Base-by-base conservation (phyloP, 352 stramenopile genomes). In the Pythium periplocum region DNA sequence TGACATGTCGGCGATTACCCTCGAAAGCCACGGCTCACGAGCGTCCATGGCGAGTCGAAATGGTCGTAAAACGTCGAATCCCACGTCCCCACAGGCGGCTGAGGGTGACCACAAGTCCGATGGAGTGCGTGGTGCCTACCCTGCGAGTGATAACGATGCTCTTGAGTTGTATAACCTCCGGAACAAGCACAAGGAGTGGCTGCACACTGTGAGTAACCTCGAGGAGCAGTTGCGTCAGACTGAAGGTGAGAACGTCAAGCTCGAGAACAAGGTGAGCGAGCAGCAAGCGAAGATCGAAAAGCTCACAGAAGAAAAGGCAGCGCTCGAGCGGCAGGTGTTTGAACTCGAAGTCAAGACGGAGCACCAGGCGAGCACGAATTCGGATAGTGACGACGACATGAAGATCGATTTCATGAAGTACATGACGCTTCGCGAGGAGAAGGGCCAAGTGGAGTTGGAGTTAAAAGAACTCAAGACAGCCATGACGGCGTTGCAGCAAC, bases 1-100 rank as follows among this genome's bases (percentile, higher is more conserved):
- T 34, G 74, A 86, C 58, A 69, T 86, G 55, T 87, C 77, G 4
- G 74, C 71, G 34, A 83, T 73, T 47, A 86, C 77, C 8, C 63
- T 76, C 32, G 62, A 82, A 9, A 87, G 76, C 40, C 73, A 70
- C 38, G 71, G 70, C 33, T 87, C 77, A 1, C 71, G 72, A 12
- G 39, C 66, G 26, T 78, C 69, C 36, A 76, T 67, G 53, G 45
- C 58, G 26, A 61, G 59, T 17, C 31, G 37, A 32, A 67, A 51
- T 38, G 50, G 60, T 34, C 37, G 59, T 17, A 45, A 43, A 10
- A 12, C 17, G 17, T 26, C 17, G 17, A 26, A 26, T 26, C 11
- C 43, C 26, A 59, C 59, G 37, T 66, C 53, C 0, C 53, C 55
- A 51, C 11, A n/a, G 38, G 49, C 9, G 6, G 33, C 44, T 10